Conservation (phyloP, 371 early-diverging fungal species). For the Mortierella polycephala region DNA sequence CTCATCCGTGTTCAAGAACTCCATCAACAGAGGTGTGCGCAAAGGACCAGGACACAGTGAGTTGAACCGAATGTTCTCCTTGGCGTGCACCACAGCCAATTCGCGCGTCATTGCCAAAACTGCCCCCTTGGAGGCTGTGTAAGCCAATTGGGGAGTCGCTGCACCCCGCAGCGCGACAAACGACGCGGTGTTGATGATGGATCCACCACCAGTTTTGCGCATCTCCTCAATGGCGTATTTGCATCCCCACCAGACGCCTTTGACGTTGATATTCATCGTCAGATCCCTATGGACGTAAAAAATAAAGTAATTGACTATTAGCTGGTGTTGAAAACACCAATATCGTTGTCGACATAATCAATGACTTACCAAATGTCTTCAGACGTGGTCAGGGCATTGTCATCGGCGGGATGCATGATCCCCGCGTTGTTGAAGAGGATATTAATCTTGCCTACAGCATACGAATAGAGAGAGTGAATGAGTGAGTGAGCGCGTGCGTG, state of each 20-base stretch:
- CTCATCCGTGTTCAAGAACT: conserved; percentile 86
- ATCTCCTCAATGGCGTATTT: conserved; percentile 86
- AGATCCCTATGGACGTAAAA: conserved; percentile 59
- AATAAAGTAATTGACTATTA: neutral
- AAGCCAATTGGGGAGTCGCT: conserved; percentile 92
- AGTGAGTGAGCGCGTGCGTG: neutral
- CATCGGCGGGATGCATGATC: conserved; percentile 90
- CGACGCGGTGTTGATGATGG: conserved; percentile 90
- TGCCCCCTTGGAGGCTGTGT: conserved; percentile 92
- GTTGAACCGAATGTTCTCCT: conserved; percentile 90
- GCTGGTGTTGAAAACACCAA: too few species aligned
- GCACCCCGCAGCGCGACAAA: conserved; percentile 88
- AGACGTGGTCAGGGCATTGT: conserved; percentile 82
- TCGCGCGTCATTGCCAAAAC: conserved; percentile 91
- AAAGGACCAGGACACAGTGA: conserved; percentile 91
- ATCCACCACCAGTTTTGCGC: conserved; percentile 77
- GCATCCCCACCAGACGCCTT: conserved; percentile 94
- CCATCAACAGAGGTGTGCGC: conserved; percentile 85
- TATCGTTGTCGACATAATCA: neutral
- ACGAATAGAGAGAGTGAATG: neutral
- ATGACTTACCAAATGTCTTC: conserved; percentile 79
- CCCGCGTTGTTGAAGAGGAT: conserved; percentile 93
- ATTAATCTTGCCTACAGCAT: conserved; percentile 69
- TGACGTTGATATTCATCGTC: conserved; percentile 88
- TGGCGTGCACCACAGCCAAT: conserved; percentile 87